Evolutionary conservation across 2,329 filamentous ascomycete species (phyloP).

Genomic region (Lecanicillium sp.): DNA sequence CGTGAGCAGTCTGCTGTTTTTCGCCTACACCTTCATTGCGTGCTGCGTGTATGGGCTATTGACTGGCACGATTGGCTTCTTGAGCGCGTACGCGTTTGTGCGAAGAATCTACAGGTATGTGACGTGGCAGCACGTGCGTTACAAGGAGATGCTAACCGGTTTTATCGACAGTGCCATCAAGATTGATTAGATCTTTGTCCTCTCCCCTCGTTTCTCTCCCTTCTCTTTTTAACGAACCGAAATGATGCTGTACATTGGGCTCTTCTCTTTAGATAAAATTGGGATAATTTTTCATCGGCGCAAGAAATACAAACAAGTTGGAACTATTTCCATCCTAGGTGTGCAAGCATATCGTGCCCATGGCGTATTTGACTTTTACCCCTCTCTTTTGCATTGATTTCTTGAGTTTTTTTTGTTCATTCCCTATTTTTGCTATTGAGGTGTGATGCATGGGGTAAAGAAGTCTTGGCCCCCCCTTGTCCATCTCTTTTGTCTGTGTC

Average conservation of each 20-base stretch:
- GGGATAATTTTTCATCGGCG: conserved; percentile 5
- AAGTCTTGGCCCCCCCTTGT: too few species aligned
- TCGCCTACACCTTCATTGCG: conserved; percentile 76
- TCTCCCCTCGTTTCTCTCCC: neutral
- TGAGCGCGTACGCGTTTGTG: conserved; percentile 79
- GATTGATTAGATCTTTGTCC: conserved; percentile 33
- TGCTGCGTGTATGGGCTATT: conserved; percentile 76
- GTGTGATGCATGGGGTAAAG: too few species aligned
- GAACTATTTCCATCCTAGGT: too few species aligned
- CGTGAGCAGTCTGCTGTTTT: conserved; percentile 74
- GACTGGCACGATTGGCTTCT: conserved; percentile 77
- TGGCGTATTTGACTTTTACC: too few species aligned
- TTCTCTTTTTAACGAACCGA: conserved; percentile 8
- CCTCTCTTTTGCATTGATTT: too few species aligned
- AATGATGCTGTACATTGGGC: neutral
- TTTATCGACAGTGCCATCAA: conserved; percentile 47
- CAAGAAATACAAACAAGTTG: too few species aligned
- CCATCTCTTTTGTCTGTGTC: too few species aligned
- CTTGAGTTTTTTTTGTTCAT: too few species aligned
- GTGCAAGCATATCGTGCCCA: too few species aligned
- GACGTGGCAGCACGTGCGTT: too few species aligned
- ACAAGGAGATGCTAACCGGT: too few species aligned
- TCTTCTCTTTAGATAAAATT: conserved; percentile 2
- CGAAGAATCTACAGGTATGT: conserved; percentile 62
- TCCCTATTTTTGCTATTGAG: too few species aligned